A percentile compares a stretch with the other conserved stretches of the same genome.
Evolutionary conservation across 2,329 filamentous ascomycete species (phyloP).

Genomic region (Pseudocercospora musae): DNA sequence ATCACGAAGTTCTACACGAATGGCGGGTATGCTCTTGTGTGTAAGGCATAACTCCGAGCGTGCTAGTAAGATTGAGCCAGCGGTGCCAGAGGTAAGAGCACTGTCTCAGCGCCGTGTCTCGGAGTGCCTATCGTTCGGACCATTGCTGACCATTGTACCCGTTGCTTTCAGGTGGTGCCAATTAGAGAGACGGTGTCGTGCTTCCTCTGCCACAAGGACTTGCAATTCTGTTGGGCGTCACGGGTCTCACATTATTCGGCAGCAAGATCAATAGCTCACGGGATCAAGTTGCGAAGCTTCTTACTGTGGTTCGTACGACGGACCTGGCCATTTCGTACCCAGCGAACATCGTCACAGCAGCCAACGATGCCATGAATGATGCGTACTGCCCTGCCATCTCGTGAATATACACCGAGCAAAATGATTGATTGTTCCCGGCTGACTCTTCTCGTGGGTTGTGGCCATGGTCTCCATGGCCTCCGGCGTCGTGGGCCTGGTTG

Average conservation of each 20-base stretch:
- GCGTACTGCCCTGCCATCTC: slow-evolving; percentile 18
- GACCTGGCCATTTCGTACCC: slow-evolving; percentile 6
- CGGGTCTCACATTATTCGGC: slow-evolving; percentile 43
- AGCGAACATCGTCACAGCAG: slow-evolving; percentile 9
- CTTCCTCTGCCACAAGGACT: slow-evolving; percentile 47
- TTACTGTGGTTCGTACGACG: slow-evolving; percentile 10
- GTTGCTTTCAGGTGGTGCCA: too few relatives aligned
- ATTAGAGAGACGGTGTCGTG: slow-evolving; percentile 25
- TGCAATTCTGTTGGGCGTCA: slow-evolving; percentile 44
- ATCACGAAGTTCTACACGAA: slow-evolving; percentile 43
- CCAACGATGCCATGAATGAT: slow-evolving; percentile 6
- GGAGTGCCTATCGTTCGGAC: too few relatives aligned
- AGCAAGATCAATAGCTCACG: slow-evolving; percentile 43
- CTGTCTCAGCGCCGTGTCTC: too few relatives aligned
- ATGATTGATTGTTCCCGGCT: neutral
- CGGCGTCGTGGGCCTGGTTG: slow-evolving; percentile 21
- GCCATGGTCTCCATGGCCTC: slow-evolving; percentile 23
- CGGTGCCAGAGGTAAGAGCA: too few relatives aligned
- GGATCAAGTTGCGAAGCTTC: slow-evolving; percentile 21
- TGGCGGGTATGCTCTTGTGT: too few relatives aligned
- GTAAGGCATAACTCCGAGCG: too few relatives aligned
- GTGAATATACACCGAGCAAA: neutral
- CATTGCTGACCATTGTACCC: too few relatives aligned
- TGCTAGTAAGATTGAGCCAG: too few relatives aligned
- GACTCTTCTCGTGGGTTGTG: slow-evolving; percentile 4